Percentiles rank a stretch among this genome's conserved stretches.
Conservation (phyloP, 2,329 filamentous ascomycete genomes). For the Colletotrichum melonis region DNA sequence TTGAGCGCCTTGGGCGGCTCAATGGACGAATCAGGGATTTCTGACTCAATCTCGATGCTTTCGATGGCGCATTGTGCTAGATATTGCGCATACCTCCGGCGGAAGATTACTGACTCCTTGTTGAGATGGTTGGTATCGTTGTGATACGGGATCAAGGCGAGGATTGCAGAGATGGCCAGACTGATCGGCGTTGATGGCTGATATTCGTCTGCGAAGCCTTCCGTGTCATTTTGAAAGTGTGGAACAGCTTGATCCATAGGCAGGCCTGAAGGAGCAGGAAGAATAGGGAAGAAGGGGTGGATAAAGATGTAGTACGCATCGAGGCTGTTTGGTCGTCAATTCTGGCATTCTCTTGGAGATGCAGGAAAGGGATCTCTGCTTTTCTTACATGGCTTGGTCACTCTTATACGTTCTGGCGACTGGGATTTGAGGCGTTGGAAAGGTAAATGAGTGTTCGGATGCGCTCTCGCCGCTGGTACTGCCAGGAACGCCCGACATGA, state of each 20-base stretch:
- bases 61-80: conserved; percentile 60
- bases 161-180: conserved; percentile 59
- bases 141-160: conserved; percentile 59
- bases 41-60: conserved; percentile 59
- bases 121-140: conserved; percentile 49
- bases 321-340: conserved; percentile 40
- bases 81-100: conserved; percentile 60
- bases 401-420: conserved; percentile 55
- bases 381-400: conserved; percentile 53
- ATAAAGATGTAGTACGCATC: conserved; percentile 65
- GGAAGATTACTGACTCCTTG: conserved; percentile 53
- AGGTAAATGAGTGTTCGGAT: conserved; percentile 33
- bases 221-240: conserved; percentile 49
- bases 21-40: conserved; percentile 57
- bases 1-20: conserved; percentile 57
- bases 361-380: neutral
- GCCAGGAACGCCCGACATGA: conserved; percentile 41
- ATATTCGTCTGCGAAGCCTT: conserved; percentile 46
- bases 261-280: conserved; percentile 53
- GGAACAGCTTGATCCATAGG: conserved; percentile 48
- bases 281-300: conserved; percentile 61
- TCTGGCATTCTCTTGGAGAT: neutral
- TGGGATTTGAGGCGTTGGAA: conserved; percentile 38
- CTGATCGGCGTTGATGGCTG: conserved; percentile 56
- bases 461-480: conserved; percentile 33